These are phyloP conservation scores for Podospora australis DNA, from an alignment of 495 filamentous ascomycete species.

Conservation along the genomic window DNA sequence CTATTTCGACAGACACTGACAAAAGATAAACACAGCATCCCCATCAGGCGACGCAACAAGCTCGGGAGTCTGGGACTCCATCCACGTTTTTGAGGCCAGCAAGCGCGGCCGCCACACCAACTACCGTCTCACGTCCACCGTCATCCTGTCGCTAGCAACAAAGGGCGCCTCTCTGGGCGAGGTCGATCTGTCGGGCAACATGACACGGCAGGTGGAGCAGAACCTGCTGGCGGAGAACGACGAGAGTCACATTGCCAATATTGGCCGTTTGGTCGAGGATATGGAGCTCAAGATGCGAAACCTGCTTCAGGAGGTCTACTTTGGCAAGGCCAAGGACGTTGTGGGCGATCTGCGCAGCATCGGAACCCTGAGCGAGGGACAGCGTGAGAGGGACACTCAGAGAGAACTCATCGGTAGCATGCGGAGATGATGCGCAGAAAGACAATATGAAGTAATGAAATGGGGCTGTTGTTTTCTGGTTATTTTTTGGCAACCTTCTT, in stretches of 20 bases:
- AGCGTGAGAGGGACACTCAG: conserved; percentile 79
- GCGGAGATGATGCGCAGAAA: conserved; percentile 21
- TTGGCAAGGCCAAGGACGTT: conserved; percentile 98
- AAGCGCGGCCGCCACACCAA: conserved; percentile 85
- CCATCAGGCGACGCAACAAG: conserved; percentile 51
- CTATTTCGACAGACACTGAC: background rate
- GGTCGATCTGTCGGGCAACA: conserved; percentile 92
- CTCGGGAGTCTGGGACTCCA: conserved; percentile 91
- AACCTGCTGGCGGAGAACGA: conserved; percentile 87
- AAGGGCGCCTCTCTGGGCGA: conserved; percentile 67
- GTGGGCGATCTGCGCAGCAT: conserved; percentile 97
- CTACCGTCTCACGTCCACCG: conserved; percentile 96
- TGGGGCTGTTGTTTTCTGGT: background rate
- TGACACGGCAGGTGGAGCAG: conserved; percentile 91
- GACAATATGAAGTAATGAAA: background rate
- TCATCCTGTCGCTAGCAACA: conserved; percentile 81
- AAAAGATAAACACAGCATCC: conserved; percentile 15
- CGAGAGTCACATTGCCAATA: conserved; percentile 89
- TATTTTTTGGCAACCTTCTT: background rate
- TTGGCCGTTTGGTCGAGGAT: conserved; percentile 92
- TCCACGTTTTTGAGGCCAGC: conserved; percentile 95
- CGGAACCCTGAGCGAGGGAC: conserved; percentile 73
- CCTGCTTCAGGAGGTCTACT: conserved; percentile 97
- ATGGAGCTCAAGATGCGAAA: conserved; percentile 99
- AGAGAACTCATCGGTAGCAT: conserved; percentile 85